Evolutionary conservation across 176 grass and related monocot species (phyloP).

Genomic region (Oryza glaberrima): DNA sequence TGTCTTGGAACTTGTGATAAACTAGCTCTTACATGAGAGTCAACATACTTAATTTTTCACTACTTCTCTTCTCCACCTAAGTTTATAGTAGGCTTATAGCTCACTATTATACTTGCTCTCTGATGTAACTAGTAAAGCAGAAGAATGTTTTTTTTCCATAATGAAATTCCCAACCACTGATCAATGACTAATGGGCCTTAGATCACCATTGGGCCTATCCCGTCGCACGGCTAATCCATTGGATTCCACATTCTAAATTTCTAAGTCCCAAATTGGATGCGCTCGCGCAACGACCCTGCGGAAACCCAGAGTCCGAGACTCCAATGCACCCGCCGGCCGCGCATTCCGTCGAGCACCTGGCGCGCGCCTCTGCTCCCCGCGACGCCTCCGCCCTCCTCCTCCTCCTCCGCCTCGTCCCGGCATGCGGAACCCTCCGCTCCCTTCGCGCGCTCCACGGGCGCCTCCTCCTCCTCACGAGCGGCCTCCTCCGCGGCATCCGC

Average conservation of each 20-base stretch:
- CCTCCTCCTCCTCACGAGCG: slow-evolving; percentile 42
- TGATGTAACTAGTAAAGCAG: too few species aligned
- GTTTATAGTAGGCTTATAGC: too few species aligned
- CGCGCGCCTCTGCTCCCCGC: background rate
- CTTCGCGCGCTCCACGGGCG: slow-evolving; percentile 53
- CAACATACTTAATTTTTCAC: too few species aligned
- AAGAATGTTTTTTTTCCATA: background rate
- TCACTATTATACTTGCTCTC: too few species aligned
- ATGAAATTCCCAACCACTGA: background rate
- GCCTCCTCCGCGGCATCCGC: slow-evolving; percentile 34
- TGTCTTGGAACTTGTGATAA: too few species aligned
- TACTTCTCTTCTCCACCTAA: too few species aligned
- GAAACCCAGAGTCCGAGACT: background rate
- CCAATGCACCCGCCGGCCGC: background rate
- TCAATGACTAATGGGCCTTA: background rate
- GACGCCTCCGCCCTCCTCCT: background rate
- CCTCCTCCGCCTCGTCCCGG: slow-evolving; percentile 46
- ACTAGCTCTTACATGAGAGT: too few species aligned
- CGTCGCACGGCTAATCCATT: background rate
- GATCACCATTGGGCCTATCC: background rate
- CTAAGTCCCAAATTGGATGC: too few species aligned
- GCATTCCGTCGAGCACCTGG: slow-evolving; percentile 37
- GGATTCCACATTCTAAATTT: too few species aligned
- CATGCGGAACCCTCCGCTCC: slow-evolving; percentile 43
- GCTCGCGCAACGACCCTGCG: background rate